phyloP scores from a whole-genome alignment of 2,329 filamentous ascomycete genomes.

The Bisporella sp. region DNA sequence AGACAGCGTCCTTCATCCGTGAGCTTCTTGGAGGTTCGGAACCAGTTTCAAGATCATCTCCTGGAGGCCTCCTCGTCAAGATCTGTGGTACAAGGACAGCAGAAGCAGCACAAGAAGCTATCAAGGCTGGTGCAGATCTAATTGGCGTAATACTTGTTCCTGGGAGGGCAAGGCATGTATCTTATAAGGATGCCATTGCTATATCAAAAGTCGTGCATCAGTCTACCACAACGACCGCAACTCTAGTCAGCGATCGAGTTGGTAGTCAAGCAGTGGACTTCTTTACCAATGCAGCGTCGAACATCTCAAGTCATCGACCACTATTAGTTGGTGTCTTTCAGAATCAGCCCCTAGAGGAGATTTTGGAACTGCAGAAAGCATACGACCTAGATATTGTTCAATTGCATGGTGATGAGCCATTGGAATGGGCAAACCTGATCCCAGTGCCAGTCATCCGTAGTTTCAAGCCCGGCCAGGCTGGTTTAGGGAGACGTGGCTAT shows the following conservation, averaged over 20 bases:
- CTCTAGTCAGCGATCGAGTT: constrained; percentile 18
- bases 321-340: constrained; percentile 91
- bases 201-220: constrained; percentile 75
- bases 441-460: constrained; percentile 86
- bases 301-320: constrained; percentile 51
- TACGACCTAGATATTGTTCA: constrained; percentile 84
- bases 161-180: constrained; percentile 72
- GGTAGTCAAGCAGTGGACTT: constrained; percentile 51
- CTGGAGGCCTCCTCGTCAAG: constrained; percentile 66
- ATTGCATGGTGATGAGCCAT: constrained; percentile 82
- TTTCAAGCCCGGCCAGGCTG: constrained; percentile 64
- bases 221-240: constrained; percentile 16
- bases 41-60: constrained; percentile 28
- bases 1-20: constrained; percentile 77
- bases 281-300: constrained; percentile 51
- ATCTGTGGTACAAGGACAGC: constrained; percentile 87
- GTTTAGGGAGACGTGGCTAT: constrained; percentile 65
- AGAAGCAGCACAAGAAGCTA: constrained; percentile 72
- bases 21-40: constrained; percentile 62
- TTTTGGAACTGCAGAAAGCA: constrained; percentile 69
- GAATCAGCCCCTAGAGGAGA: constrained; percentile 77
- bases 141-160: constrained; percentile 89
- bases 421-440: constrained; percentile 86
- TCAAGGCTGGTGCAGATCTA: constrained; percentile 82
- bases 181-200: constrained; percentile 67